Conservation (phyloP, 176 grass and related monocot species). For the Saccharum spontaneum region DNA sequence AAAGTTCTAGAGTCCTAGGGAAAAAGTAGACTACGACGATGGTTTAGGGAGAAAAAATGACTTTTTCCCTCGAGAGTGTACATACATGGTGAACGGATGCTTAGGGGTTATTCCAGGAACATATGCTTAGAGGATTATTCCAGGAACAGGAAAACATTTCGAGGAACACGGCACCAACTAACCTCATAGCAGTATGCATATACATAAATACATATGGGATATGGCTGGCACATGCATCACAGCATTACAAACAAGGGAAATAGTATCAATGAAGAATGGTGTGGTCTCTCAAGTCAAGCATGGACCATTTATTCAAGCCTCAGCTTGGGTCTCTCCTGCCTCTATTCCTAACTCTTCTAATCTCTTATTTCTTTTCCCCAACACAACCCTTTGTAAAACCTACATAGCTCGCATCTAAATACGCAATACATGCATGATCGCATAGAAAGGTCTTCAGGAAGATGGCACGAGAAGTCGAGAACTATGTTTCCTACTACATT, state of each 20-base stretch:
- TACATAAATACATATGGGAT: not conserved
- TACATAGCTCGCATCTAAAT: not conserved
- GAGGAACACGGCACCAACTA: not conserved
- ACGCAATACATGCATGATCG: slow-evolving; percentile 14
- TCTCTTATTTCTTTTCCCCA: not conserved
- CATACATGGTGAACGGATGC: not conserved
- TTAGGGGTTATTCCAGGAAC: not conserved
- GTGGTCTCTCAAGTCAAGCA: slow-evolving; percentile 2
- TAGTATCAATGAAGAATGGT: slow-evolving; percentile 9
- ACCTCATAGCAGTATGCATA: not conserved
- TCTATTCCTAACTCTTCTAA: slow-evolving; percentile 38
- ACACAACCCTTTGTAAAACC: slow-evolving; percentile 21
- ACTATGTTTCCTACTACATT: slow-evolving; percentile 25
- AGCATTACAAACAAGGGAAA: not conserved
- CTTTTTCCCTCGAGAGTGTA: no score
- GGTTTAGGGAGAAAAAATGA: no score
- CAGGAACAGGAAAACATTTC: not conserved
- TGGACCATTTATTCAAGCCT: slow-evolving; percentile 23
- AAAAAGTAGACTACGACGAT: no score
- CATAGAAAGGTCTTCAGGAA: slow-evolving; percentile 14
- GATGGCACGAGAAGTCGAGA: not conserved
- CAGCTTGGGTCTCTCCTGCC: not conserved
- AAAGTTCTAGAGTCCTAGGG: no score
- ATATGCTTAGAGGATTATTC: not conserved
- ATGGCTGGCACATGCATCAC: not conserved